Base-by-base conservation (phyloP, 495 filamentous ascomycete species). In the Lepraria neglecta region DNA sequence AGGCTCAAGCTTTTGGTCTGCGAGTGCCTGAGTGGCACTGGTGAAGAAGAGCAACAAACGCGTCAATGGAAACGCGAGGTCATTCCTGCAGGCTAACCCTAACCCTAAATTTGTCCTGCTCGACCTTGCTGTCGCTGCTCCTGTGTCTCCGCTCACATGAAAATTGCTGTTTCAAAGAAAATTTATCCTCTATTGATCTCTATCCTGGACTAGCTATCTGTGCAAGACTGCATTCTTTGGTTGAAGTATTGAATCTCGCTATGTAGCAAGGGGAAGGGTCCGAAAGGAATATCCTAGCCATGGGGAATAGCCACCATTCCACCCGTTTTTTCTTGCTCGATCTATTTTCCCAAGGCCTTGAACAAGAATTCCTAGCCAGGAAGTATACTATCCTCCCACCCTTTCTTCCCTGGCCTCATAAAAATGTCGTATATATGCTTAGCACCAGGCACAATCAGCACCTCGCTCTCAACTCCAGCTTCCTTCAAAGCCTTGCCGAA, bases 401-500 rank as follows among this genome's bases (percentile, higher is more conserved):
- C 54, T 2, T 57, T 43, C 40, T 11, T 57, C 21, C 40, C 54
- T 0, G 54, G 54, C 54, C 28, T 40, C 12, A 28, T 9, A 17
- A 28, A 57, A n/a, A 57, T 17, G 21, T 57, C 54, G 54, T 43
- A 57, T n/a, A 57, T 57, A 17, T 45, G 54, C 35, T 43, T 43
- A n/a, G 35, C 42, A 11, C 40, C 54, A 11, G 54, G 54, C 12
- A 57, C 54, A n/a, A 57, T 35, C 21, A 57, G 6, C 11, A 51
- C 3, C 21, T 48, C 44, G 19, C 57, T 48, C 6, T 35, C 19
- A 47, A 51, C 28, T 24, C 57, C 45, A 11, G 17, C 24, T 6
- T 27, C 57, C 14, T 28, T n/a, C 45, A 59, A 48, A 21, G 43
- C 44, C 33, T 59, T 21, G 10, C 15, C 17, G 12, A 59, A 50